Base-by-base conservation (phyloP, 805 yeast species). In the Ogataea henricii region DNA sequence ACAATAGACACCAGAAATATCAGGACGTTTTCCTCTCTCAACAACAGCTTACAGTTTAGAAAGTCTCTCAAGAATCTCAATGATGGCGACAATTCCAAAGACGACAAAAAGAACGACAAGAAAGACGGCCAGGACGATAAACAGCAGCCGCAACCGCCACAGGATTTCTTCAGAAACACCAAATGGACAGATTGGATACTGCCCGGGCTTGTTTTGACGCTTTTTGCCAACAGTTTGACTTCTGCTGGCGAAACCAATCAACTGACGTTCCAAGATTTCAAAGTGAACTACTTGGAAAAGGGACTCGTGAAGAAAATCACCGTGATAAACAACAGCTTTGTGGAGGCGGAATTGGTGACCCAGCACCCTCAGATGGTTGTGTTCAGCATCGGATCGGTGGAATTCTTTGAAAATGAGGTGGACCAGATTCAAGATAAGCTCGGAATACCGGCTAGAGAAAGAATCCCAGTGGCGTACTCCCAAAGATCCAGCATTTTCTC, bases 211-310 rank as follows among this genome's bases (percentile, higher is more conserved):
- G 57, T 60, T 3, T 40, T 58, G 22, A 52, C 66, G 1, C 36
- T 59, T 13, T 30, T 63, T 17, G 37, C 60, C n/a, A 52, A 56
- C 27, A 52, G 56, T 17, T 35, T 48, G 7, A 18, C 52, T 2
- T 50, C 52, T 4, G 49, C 45, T 8, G 41, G 50, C 6, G 64
- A 55, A 30, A 43, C 52, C 13, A 54, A 59, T 37, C 64, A 88
- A 60, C 74, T 92, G 49, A 83, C 97, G 2, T 94, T 90, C 85
- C 98, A 94, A 70, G 96, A 92, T 62, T 92, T 94, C 71, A 78
- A 89, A 35, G 73, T 83, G 4, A 75, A 83, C 40, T 84, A 83
- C 59, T 73, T 94, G 51, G 87, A 85, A 52, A 87, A 83, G 58
- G 90, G 90, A 4, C 74, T 81, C 36, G 99, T 94, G 12, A 76